Evolutionary conservation across 805 yeast species (phyloP), one percentile per base, ranked within the genome.

Genomic region (Candida oleophila): DNA sequence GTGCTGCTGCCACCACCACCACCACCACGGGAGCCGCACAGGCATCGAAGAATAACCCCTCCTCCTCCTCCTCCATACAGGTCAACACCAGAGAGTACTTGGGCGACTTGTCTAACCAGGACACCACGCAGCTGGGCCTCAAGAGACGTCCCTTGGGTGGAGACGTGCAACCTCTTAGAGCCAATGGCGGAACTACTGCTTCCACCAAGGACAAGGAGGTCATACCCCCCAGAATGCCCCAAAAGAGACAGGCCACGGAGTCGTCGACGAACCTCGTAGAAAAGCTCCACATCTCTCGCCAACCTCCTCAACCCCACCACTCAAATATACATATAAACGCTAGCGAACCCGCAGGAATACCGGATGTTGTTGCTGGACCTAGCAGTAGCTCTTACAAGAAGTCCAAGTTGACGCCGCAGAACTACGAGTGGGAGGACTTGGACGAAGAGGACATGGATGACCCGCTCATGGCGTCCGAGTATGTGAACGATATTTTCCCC

Each of bases 381-480:
- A 36, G 39, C 39, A 36, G 22, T 20, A 36, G 39, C 21, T 22
- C 39, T 46, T 65, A 64, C 56, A 72, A 72, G 50, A 72, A 72
- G 49, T 55, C 73, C 20, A 65, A 65, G 50, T 60, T 61, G 18
- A 38, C 30, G 7, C 30, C 30, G 5, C 56, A 64, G 42, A 82
- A 74, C 51, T 74, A 76, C 55, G 72, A 66, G 44, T 81, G 90
- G 89, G 90, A 85, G 59, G 89, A 85, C 62, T 68, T 85, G 49
- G 94, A 86, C 57, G 79, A 75, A 25, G 87, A 81, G 50, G 91
- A 86, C 60, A 60, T 66, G 41, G 85, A 82, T 52, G 92, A 86
- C 61, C 88, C 77, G 44, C 55, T 88, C 51, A 91, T 92, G 97
- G 97, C 88, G 28, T 81, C 90, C 50, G 99, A 92, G 70, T 92